phyloP scores from a whole-genome alignment of 2,329 filamentous ascomycete species.

The Monosporascus ibericus region DNA sequence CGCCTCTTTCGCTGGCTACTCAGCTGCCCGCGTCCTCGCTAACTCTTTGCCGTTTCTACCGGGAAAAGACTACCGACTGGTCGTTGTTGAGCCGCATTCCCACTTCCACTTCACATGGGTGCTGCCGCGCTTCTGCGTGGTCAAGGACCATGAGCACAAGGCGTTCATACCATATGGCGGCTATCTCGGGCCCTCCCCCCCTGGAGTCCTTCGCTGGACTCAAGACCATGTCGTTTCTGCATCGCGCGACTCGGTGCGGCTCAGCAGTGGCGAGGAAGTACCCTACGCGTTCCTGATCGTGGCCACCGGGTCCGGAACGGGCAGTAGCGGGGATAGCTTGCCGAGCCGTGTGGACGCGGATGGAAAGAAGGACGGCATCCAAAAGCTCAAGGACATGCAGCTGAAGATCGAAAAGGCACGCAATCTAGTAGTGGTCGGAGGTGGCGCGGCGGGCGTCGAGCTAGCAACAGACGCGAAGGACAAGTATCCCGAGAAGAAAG shows the following conservation, averaged over 20 bases:
- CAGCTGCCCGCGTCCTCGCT: constrained; percentile 42
- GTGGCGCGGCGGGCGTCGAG: constrained; percentile 57
- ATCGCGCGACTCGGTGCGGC: constrained; percentile 28
- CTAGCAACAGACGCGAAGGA: constrained; percentile 54
- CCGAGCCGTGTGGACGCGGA: constrained; percentile 42
- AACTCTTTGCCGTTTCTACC: constrained; percentile 36
- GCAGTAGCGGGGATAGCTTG: constrained; percentile 22
- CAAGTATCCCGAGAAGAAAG: constrained; percentile 47
- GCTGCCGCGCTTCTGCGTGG: constrained; percentile 52
- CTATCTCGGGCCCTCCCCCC: constrained; percentile 28
- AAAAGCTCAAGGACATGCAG: constrained; percentile 40
- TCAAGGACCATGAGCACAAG: constrained; percentile 49
- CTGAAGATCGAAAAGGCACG: constrained; percentile 34
- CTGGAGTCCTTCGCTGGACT: constrained; percentile 33
- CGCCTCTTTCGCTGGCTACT: constrained; percentile 51
- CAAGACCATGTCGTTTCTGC: constrained; percentile 36
- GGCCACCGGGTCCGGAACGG: constrained; percentile 44
- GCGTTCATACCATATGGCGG: constrained; percentile 54
- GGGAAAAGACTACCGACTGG: constrained; percentile 39
- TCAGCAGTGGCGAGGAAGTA: constrained; percentile 38
- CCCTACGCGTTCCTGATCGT: constrained; percentile 51
- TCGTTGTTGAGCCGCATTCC: constrained; percentile 53
- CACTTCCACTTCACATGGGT: constrained; percentile 58
- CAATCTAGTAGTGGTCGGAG: constrained; percentile 47
- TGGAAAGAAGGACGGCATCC: constrained; percentile 35